Conservation (phyloP, 2,329 filamentous ascomycete genomes). For the Colletotrichum sp. region DNA sequence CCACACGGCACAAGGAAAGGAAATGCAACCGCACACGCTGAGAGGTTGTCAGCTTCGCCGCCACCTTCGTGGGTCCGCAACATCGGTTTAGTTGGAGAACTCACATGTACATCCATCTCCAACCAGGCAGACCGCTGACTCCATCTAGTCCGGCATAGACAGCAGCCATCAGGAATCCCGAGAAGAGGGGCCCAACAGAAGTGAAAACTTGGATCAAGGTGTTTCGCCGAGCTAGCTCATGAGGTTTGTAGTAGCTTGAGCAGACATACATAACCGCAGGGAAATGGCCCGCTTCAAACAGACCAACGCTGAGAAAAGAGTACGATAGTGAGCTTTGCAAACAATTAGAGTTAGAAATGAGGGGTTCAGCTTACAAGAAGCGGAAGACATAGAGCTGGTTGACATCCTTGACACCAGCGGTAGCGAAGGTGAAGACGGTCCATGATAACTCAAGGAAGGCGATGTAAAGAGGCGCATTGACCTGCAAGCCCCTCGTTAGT, state of each 20-base stretch:
- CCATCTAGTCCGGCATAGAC: constrained; percentile 26
- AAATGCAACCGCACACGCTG: constrained; percentile 29
- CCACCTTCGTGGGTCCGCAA: background rate
- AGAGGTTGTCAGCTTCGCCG: background rate
- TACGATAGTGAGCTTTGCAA: fast-evolving
- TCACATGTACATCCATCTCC: constrained; percentile 33
- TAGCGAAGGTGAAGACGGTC: constrained; percentile 31
- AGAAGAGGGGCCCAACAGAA: constrained; percentile 29
- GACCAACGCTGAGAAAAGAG: constrained; percentile 23
- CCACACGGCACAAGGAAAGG: constrained; percentile 29
- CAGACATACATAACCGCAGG: constrained; percentile 33
- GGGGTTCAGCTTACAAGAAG: constrained; percentile 23
- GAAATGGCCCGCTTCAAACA: constrained; percentile 34
- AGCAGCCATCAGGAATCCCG: constrained; percentile 30
- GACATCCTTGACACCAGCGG: constrained; percentile 25
- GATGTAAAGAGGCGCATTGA: constrained; percentile 29
- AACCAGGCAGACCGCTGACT: constrained; percentile 24
- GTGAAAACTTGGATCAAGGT: constrained; percentile 31
- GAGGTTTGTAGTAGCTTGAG: constrained; percentile 34
- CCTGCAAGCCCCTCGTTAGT: background rate
- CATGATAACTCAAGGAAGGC: constrained; percentile 27
- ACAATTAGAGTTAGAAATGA: background rate
- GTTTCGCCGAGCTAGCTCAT: constrained; percentile 32
- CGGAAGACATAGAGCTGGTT: constrained; percentile 30
- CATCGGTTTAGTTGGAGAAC: background rate